Base-by-base conservation (phyloP, 805 yeast genomes). In the Yamadazyma sp. region DNA sequence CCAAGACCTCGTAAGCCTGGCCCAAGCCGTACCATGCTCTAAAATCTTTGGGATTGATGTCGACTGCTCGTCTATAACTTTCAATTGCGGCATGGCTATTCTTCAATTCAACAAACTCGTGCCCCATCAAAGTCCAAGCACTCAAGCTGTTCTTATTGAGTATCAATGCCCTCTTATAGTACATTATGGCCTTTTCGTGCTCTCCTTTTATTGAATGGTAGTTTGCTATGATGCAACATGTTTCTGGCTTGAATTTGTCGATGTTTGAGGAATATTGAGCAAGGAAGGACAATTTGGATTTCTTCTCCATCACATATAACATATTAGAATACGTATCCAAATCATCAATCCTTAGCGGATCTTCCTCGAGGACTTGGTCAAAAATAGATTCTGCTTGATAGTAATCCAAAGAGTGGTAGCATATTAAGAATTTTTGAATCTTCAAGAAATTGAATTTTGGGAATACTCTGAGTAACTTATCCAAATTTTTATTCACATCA, bases 51-150 rank as follows among this genome's bases (percentile, higher is more conserved):
- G 80, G 75, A 53, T 86, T 87, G 2, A 90, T 82, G 55, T 89
- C 96, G 1, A 90, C 91, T 0, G 98, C 99, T 29, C 95, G 67
- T 48, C 98, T 67, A 56, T 93, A 93, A 41, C 95, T 81, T 65
- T 91, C 97, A 38, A 93, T 93, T 1, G 99, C 99, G 1, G 98
- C 98, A 60, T 93, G 96, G 1, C 96, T 84, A 62, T 93, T 93
- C 54, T 91, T 90, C 50, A 93, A 71, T 58, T 93, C 99, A 11
- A 93, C 95, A 64, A 87, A 93, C 63, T 93, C 99, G 61, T 93
- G 99, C 8, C 99, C 99, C 96, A 93, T 89, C 41, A 93, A 69
- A 0, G 98, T 93, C 98, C 98, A 93, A 0, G 98, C 97, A 45
- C 88, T 78, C 13, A 89, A 67, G 49, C 95, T 87, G 48, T 78